phyloP scores from a whole-genome alignment of 140 eudicot species.

The Bidens hawaiensis region DNA sequence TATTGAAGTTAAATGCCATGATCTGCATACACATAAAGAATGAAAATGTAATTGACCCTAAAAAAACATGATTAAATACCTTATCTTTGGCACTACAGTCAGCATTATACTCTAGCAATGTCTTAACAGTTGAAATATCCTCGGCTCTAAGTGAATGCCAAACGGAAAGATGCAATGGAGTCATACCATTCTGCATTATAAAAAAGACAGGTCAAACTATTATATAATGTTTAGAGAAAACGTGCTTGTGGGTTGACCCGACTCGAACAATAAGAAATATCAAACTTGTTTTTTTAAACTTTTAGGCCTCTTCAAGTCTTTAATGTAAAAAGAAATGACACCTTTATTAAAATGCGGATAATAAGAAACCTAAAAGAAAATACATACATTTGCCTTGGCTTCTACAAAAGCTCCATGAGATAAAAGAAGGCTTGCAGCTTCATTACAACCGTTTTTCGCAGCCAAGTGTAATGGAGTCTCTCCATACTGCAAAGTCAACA shows the following conservation, averaged over 20 bases:
- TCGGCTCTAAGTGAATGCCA: constrained; percentile 90
- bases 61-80: constrained; percentile 30
- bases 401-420: constrained; percentile 68
- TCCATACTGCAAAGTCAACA: constrained; percentile 62
- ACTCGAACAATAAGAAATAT: no score
- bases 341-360: neutral
- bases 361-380: neutral
- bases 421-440: constrained; percentile 69
- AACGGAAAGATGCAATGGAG: constrained; percentile 95
- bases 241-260: neutral
- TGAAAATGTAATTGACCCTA: no score
- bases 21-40: no score
- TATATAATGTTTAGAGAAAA: neutral
- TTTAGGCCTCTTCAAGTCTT: neutral
- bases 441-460: constrained; percentile 89
- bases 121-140: constrained; percentile 71
- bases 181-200: constrained; percentile 86
- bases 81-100: constrained; percentile 97
- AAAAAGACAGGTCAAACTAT: neutral
- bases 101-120: constrained; percentile 78
- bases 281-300: neutral
- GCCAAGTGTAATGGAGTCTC: constrained; percentile 98
- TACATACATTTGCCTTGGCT: constrained; percentile 78
- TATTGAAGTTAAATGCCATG: no score
- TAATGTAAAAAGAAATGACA: neutral